Evolutionary conservation across 2,329 filamentous ascomycete genomes (phyloP), one percentile per base, ranked within the genome.

Genomic region (Myriosclerotinia scirpicola): DNA sequence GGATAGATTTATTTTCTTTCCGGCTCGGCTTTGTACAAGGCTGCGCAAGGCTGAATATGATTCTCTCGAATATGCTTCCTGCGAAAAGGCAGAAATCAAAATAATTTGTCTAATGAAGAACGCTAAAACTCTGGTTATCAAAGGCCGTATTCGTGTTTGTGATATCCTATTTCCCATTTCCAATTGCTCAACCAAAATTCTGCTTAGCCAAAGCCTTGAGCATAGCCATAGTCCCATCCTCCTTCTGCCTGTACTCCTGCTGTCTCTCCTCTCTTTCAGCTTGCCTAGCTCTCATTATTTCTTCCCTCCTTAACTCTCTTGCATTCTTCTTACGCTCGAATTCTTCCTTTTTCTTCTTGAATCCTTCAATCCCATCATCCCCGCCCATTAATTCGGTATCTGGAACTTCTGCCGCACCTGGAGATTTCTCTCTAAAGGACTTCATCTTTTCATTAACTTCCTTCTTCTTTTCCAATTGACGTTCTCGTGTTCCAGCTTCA

Each of bases 181-280:
- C 15, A 38, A 36, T 36, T 30, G 34, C 8, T 73, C 66, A 76
- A 40, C 91, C 91, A 82, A 91, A 97, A 70, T 91, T 84, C 79
- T 91, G 86, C 79, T 84, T 89, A 20, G 93, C 94, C 79, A 98
- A 79, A 73, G 88, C 86, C 78, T 84, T 89, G 74, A 98, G 75
- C 83, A 92, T 93, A 59, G 86, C 86, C 82, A 97, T 92, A 1
- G 92, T 96, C 75, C 87, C 87, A 70, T 93, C 89, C 79, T 98
- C 94, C 77, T 92, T 91, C 73, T 86, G 85, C 74, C 85, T 83
- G 77, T 91, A 89, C 71, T 85, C 87, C 72, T 83, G 81, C 62
- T 93, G 75, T 72, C 87, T 84, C 80, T 93, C 90, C 76, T 96
- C 92, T 72, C 93, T 83, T 82, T 97, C 93, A 56, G 87, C 92